A percentile compares a stretch with the other conserved stretches of the same genome.
phyloP scores from a whole-genome alignment of 371 early-diverging fungal species.

The Circinella minor region DNA sequence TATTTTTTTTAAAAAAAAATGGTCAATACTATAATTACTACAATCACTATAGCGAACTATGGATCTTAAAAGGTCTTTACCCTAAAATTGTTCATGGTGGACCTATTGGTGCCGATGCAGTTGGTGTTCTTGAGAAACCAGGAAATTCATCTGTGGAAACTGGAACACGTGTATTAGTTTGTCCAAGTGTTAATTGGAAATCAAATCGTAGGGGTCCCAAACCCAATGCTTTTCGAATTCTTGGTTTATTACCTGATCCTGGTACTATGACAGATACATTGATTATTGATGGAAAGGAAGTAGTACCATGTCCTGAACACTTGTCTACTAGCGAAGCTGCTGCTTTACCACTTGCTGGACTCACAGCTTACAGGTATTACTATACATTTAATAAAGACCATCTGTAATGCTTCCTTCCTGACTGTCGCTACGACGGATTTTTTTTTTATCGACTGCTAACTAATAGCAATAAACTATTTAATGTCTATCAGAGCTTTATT shows the following conservation, averaged over 20 bases:
- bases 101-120: slow-evolving; percentile 65
- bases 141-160: slow-evolving; percentile 17
- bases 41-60: slow-evolving; percentile 44
- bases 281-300: slow-evolving; percentile 50
- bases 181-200: slow-evolving; percentile 67
- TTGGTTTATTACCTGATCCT: slow-evolving; percentile 60
- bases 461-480: no score
- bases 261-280: slow-evolving; percentile 69
- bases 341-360: slow-evolving; percentile 73
- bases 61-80: slow-evolving; percentile 63
- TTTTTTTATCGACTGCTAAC: no score
- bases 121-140: slow-evolving; percentile 49
- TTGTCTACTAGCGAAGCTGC: slow-evolving; percentile 69
- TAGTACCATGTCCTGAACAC: slow-evolving; percentile 62
- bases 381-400: no score
- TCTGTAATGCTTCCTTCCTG: no score
- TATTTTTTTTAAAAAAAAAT: no score
- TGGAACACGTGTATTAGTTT: slow-evolving; percentile 57
- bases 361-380: slow-evolving; percentile 66
- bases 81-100: slow-evolving; percentile 51
- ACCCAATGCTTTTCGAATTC: slow-evolving; percentile 50
- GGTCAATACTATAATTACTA: no score
- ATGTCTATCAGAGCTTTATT: slow-evolving; percentile 47
- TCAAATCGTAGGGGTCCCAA: slow-evolving; percentile 67
- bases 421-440: no score